Percentiles rank a stretch among this genome's conserved stretches.
Evolutionary conservation across 148 eudicot species (phyloP).

Genomic region (Drosera capensis): DNA sequence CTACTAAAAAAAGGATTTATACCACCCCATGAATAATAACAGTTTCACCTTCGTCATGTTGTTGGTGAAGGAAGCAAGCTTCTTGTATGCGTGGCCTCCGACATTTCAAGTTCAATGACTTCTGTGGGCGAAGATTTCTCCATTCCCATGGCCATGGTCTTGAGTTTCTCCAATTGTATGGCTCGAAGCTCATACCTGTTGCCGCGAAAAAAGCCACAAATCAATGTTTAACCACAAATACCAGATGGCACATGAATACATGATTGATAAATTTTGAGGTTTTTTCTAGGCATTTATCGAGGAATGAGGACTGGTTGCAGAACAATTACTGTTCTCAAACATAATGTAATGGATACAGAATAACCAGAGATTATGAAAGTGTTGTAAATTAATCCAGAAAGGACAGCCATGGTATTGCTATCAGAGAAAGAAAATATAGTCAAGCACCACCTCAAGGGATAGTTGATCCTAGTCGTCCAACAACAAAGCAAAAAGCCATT

Average conservation of each 20-base stretch:
- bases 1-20: no score
- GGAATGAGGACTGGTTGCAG: no score
- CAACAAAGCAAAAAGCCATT: no score
- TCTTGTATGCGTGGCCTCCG: slow-evolving; percentile 37
- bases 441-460: no score
- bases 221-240: not conserved
- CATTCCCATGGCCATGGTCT: slow-evolving; percentile 32
- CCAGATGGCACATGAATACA: not conserved
- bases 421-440: not conserved
- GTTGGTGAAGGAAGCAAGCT: slow-evolving; percentile 3
- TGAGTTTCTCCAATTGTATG: slow-evolving; percentile 45
- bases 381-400: no score
- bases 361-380: no score
- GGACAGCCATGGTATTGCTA: no score
- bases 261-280: not conserved
- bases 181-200: slow-evolving; percentile 68
- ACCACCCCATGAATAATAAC: not conserved
- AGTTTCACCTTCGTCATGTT: not conserved
- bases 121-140: slow-evolving; percentile 20
- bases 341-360: no score
- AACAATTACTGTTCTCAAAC: no score
- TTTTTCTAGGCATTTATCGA: no score
- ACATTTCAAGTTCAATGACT: slow-evolving; percentile 79
- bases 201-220: slow-evolving; percentile 8
- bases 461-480: no score